These are phyloP conservation scores for Acanthamoeba sp. DNA, from an alignment of 208 protist species.

Conservation along the genomic window DNA sequence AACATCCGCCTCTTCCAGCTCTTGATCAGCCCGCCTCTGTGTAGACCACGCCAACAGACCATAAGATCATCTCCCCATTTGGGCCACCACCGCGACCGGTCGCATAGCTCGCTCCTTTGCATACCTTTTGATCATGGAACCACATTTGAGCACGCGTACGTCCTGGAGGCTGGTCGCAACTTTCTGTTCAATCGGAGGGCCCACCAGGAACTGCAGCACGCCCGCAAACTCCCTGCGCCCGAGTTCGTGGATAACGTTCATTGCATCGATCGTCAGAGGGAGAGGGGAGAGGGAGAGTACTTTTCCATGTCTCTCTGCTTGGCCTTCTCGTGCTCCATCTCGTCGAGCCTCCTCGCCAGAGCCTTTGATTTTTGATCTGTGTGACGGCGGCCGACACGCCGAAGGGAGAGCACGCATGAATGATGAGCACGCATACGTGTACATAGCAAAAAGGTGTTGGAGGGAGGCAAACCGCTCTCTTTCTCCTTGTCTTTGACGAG, in stretches of 20 bases:
- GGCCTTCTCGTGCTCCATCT: neutral
- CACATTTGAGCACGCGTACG: neutral
- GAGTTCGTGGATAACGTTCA: too few species aligned
- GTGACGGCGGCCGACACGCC: too few species aligned
- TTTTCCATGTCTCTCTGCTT: slow-evolving; percentile 39
- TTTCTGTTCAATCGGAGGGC: slow-evolving; percentile 5
- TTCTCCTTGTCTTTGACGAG: slow-evolving; percentile 26
- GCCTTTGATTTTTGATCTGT: neutral
- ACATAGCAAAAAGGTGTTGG: neutral
- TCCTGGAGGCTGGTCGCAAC: neutral
- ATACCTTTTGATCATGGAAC: slow-evolving; percentile 8
- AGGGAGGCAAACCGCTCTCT: neutral
- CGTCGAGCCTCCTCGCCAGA: neutral
- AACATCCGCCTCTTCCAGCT: slow-evolving; percentile 44
- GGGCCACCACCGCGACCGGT: too few species aligned
- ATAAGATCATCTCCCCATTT: too few species aligned
- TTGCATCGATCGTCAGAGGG: too few species aligned
- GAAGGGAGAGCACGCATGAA: neutral
- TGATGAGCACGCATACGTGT: neutral
- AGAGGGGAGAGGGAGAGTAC: neutral
- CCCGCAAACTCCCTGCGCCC: neutral
- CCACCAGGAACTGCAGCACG: slow-evolving; percentile 38
- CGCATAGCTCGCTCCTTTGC: too few species aligned
- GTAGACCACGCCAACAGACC: neutral
- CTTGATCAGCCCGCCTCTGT: slow-evolving; percentile 19